Evolutionary conservation across 371 early-diverging fungal genomes (phyloP).

Genomic region (Mucor racemosus): DNA sequence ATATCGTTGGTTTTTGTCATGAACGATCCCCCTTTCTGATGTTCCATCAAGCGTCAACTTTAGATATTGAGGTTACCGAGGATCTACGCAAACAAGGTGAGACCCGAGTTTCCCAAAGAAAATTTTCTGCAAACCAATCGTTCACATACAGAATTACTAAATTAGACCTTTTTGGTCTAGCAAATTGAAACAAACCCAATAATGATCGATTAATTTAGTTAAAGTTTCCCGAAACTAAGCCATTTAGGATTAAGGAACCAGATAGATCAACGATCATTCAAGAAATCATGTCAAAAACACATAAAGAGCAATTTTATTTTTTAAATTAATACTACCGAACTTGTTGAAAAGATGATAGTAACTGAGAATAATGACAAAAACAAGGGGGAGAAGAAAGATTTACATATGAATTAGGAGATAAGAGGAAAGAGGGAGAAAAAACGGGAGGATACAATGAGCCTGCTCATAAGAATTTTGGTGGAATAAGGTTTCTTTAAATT

Average conservation of each 20-base stretch:
- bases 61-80: background rate
- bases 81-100: background rate
- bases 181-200: background rate
- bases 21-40: too few relatives aligned
- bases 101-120: background rate
- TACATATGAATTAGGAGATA: slow-evolving; percentile 4
- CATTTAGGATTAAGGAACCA: background rate
- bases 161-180: background rate
- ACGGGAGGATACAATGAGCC: slow-evolving; percentile 9
- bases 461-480: slow-evolving; percentile 12
- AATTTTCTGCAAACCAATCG: too few relatives aligned
- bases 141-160: background rate
- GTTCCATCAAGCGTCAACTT: too few relatives aligned
- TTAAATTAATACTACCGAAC: background rate
- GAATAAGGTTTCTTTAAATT: slow-evolving; percentile 3
- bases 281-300: background rate
- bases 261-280: background rate
- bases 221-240: background rate
- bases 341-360: slow-evolving; percentile 1
- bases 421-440: background rate
- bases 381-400: background rate
- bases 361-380: background rate
- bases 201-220: background rate
- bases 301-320: background rate
- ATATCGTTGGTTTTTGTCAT: too few relatives aligned